Percentiles rank a stretch among this genome's conserved stretches.
Conservation (phyloP, 192 early-diverging fungal species). For the Coemansia furcata region DNA sequence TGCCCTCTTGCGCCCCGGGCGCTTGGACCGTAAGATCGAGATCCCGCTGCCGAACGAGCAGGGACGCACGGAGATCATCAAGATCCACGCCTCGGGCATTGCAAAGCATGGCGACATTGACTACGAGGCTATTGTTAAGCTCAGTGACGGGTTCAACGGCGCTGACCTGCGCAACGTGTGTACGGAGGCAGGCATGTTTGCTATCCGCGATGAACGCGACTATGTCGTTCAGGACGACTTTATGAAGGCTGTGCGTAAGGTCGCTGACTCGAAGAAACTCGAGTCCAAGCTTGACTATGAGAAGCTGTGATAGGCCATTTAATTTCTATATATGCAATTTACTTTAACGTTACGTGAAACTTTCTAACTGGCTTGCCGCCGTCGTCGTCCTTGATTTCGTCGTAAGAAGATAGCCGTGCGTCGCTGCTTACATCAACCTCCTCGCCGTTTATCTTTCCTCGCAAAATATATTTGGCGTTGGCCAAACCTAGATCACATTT, state of each 20-base stretch:
- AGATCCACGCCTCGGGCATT: slow-evolving; percentile 92
- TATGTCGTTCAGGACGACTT: slow-evolving; percentile 98
- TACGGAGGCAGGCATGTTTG: slow-evolving; percentile 99
- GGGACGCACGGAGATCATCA: slow-evolving; percentile 93
- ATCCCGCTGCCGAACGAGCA: slow-evolving; percentile 99
- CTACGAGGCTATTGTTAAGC: slow-evolving; percentile 97
- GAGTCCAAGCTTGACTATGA: slow-evolving; percentile 89
- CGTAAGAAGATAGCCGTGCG: background rate
- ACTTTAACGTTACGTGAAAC: background rate
- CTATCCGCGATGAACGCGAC: slow-evolving; percentile 97
- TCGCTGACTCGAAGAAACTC: slow-evolving; percentile 94
- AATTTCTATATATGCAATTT: background rate
- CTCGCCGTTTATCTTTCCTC: background rate
- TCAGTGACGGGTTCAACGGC: slow-evolving; percentile 98
- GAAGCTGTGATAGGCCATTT: slow-evolving; percentile 58
- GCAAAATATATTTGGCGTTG: background rate
- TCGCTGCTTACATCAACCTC: background rate
- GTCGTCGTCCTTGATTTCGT: background rate
- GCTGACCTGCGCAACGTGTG: slow-evolving; percentile 99
- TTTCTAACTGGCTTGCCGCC: background rate
- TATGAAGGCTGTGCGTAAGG: slow-evolving; percentile 99
- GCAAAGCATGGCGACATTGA: slow-evolving; percentile 98
- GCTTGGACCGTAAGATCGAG: slow-evolving; percentile 98
- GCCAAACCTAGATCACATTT: background rate
- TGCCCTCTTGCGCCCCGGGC: slow-evolving; percentile 93